Percentiles rank a stretch among this genome's conserved stretches.
These are phyloP conservation scores for Aspergillus viridinutans DNA, from an alignment of 2,329 filamentous ascomycete species.

Conservation along the genomic window DNA sequence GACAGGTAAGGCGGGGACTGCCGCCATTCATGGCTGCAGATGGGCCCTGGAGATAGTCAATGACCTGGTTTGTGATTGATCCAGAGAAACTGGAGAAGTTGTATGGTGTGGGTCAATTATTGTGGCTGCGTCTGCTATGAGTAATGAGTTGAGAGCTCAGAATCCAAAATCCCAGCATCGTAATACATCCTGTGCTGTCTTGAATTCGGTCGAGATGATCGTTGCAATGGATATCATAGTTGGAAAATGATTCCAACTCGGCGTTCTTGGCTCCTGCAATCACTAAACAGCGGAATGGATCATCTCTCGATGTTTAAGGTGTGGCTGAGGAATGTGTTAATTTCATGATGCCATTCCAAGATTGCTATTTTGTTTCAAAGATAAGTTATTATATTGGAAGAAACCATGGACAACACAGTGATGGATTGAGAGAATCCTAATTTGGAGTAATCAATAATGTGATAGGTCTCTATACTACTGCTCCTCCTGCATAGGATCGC, in stretches of 20 bases:
- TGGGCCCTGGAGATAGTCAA: not conserved
- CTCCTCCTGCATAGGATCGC: not conserved
- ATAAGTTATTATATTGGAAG: not conserved
- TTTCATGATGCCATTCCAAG: not conserved
- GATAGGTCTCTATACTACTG: not conserved
- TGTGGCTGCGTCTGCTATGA: not conserved
- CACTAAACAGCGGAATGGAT: not conserved
- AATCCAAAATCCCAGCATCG: not conserved
- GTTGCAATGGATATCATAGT: not conserved
- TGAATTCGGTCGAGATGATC: not conserved
- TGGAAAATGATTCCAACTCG: not conserved
- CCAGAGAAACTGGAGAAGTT: not conserved
- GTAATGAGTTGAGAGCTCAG: not conserved
- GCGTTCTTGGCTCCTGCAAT: not conserved
- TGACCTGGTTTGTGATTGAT: not conserved
- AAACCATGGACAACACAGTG: not conserved
- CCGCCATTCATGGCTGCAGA: not conserved
- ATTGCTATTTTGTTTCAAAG: not conserved
- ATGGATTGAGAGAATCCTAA: not conserved
- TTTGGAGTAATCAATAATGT: not conserved
- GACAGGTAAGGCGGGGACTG: not conserved
- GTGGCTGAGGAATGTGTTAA: not conserved
- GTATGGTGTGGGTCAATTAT: not conserved
- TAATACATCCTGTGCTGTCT: not conserved
- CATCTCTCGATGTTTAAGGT: too few relatives aligned